These are phyloP conservation scores for Clonostachys rhizophaga DNA, from an alignment of 2,329 filamentous ascomycete genomes.

Conservation along the genomic window DNA sequence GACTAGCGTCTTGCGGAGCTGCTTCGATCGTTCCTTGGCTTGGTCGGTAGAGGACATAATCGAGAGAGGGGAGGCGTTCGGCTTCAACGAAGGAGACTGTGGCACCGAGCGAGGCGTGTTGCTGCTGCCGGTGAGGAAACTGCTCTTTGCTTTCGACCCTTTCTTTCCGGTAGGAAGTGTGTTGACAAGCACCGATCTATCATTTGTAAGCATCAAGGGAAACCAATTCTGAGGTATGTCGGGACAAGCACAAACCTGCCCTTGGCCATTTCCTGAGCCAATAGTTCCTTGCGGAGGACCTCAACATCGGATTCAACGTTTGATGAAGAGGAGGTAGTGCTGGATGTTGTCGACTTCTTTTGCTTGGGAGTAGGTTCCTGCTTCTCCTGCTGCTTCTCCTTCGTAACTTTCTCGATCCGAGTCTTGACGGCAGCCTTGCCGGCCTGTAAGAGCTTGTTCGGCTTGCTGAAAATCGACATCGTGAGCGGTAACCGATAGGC, in stretches of 20 bases:
- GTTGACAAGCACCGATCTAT: slow-evolving; percentile 26
- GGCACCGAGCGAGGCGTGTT: no score
- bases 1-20: slow-evolving; percentile 47
- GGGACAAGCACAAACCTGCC: slow-evolving; percentile 19
- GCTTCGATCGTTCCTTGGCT: slow-evolving; percentile 47
- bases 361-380: slow-evolving; percentile 8
- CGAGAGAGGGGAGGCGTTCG: slow-evolving; percentile 47
- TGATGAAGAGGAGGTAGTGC: slow-evolving; percentile 29
- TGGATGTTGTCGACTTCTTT: slow-evolving; percentile 14
- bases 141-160: slow-evolving; percentile 16
- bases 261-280: slow-evolving; percentile 24
- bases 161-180: slow-evolving; percentile 24
- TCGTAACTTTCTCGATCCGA: neutral
- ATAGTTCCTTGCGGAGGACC: slow-evolving; percentile 35
- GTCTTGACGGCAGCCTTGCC: neutral
- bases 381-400: neutral
- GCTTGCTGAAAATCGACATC: slow-evolving; percentile 40
- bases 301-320: slow-evolving; percentile 44
- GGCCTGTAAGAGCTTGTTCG: neutral
- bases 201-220: no score
- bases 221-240: no score
- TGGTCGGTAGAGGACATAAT: slow-evolving; percentile 48
- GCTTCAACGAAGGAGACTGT: slow-evolving; percentile 48
- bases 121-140: neutral
- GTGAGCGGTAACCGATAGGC: slow-evolving; percentile 45